Percentiles rank a stretch among this genome's conserved stretches.
These are phyloP conservation scores for Solanum chacoense DNA, from an alignment of 305 asterid species.

Conservation along the genomic window DNA sequence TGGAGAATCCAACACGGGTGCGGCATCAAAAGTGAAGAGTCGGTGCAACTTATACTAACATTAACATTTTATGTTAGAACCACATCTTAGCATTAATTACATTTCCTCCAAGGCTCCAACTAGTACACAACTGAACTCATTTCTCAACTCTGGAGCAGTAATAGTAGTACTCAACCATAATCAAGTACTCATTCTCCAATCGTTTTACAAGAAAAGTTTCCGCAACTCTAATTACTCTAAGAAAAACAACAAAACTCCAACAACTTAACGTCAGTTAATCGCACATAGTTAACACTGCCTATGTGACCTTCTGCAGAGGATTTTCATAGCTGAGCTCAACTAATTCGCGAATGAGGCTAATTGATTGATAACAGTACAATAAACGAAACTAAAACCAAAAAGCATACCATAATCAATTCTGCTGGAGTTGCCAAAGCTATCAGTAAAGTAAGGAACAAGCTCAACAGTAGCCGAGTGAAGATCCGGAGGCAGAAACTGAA, in stretches of 20 bases:
- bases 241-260: neutral
- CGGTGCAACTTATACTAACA: neutral
- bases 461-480: slow-evolving; percentile 41
- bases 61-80: neutral
- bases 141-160: neutral
- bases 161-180: neutral
- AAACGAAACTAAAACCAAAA: neutral
- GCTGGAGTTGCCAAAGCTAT: slow-evolving; percentile 72
- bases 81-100: neutral
- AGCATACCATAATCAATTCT: slow-evolving; percentile 76
- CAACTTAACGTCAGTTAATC: neutral
- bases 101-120: neutral
- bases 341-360: neutral
- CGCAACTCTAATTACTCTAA: neutral
- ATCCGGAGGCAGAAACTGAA: slow-evolving; percentile 31
- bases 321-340: neutral
- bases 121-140: neutral
- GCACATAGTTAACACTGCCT: neutral
- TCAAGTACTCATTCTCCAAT: neutral
- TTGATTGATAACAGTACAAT: neutral
- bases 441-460: slow-evolving; percentile 68
- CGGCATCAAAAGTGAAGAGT: too few relatives aligned
- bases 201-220: neutral
- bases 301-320: neutral
- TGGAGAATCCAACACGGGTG: too few relatives aligned